Evolutionary conservation across 495 filamentous ascomycete genomes (phyloP).

Genomic region (Baudoinia panamericana): DNA sequence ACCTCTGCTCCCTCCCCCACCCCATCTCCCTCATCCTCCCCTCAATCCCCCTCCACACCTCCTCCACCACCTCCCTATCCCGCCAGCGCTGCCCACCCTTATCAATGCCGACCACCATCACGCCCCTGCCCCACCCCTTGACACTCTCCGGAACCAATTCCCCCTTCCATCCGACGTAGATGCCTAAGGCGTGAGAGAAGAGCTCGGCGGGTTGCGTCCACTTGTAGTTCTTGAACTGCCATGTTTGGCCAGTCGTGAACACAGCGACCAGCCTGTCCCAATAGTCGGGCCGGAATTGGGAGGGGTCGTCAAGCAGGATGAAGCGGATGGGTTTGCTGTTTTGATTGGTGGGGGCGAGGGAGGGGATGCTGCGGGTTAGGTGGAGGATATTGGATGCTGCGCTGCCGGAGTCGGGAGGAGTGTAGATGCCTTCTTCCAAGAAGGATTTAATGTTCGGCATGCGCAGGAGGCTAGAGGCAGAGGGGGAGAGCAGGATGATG

Average conservation of each 20-base stretch:
- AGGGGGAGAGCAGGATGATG: slow-evolving; percentile 97
- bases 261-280: slow-evolving; percentile 93
- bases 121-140: slow-evolving; percentile 71
- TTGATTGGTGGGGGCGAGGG: slow-evolving; percentile 49
- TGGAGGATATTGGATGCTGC: slow-evolving; percentile 60
- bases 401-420: slow-evolving; percentile 57
- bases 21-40: slow-evolving; percentile 73
- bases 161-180: slow-evolving; percentile 85
- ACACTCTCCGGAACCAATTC: slow-evolving; percentile 67
- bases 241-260: slow-evolving; percentile 94
- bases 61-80: slow-evolving; percentile 86
- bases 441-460: slow-evolving; percentile 96
- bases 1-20: slow-evolving; percentile 53
- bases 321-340: slow-evolving; percentile 72
- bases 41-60: slow-evolving; percentile 83
- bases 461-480: slow-evolving; percentile 89
- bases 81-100: slow-evolving; percentile 76
- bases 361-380: slow-evolving; percentile 63
- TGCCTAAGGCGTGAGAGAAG: slow-evolving; percentile 72
- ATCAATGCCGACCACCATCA: slow-evolving; percentile 61
- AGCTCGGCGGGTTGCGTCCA: slow-evolving; percentile 82
- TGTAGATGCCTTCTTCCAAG: slow-evolving; percentile 72
- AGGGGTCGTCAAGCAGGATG: slow-evolving; percentile 80
- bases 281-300: slow-evolving; percentile 95
- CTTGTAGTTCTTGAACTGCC: slow-evolving; percentile 98